Conservation (phyloP, 768 basidiomycete genomes). For the Asterophora parasitica region DNA sequence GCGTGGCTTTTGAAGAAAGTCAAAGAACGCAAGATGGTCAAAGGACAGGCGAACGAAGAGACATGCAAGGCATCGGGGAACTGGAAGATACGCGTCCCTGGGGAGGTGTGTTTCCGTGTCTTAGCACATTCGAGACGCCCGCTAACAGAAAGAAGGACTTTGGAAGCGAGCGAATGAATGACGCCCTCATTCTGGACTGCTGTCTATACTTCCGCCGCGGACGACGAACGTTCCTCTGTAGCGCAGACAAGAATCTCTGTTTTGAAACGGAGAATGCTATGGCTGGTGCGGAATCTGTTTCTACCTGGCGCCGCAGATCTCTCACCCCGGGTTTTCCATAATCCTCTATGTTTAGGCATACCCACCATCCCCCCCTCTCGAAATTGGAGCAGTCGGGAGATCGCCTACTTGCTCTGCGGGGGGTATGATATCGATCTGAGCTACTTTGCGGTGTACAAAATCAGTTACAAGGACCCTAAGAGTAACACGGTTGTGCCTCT, state of each 20-base stretch:
- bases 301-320: conserved; percentile 6
- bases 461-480: conserved; percentile 31
- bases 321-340: too few relatives aligned
- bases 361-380: conserved; percentile 33
- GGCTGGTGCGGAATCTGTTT: conserved; percentile 21
- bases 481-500: conserved; percentile 12
- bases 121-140: not conserved
- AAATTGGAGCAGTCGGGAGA: conserved; percentile 47
- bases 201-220: conserved; percentile 54
- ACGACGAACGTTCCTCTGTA: conserved; percentile 57
- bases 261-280: conserved; percentile 39
- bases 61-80: conserved; percentile 56
- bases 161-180: conserved; percentile 41
- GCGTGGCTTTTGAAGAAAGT: conserved; percentile 63
- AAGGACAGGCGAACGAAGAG: conserved; percentile 59
- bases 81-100: conserved; percentile 49
- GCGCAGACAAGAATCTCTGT: conserved; percentile 64
- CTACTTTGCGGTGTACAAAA: conserved; percentile 36
- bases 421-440: conserved; percentile 26
- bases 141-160: conserved; percentile 12
- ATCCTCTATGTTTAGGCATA: conserved; percentile 26
- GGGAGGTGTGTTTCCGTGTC: conserved; percentile 34
- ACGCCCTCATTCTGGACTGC: conserved; percentile 73
- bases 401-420: conserved; percentile 45
- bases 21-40: conserved; percentile 49